A percentile compares a stretch with the other conserved stretches of the same genome.
Evolutionary conservation across 2,329 filamentous ascomycete genomes (phyloP).

Genomic region (Fusarium foetens): DNA sequence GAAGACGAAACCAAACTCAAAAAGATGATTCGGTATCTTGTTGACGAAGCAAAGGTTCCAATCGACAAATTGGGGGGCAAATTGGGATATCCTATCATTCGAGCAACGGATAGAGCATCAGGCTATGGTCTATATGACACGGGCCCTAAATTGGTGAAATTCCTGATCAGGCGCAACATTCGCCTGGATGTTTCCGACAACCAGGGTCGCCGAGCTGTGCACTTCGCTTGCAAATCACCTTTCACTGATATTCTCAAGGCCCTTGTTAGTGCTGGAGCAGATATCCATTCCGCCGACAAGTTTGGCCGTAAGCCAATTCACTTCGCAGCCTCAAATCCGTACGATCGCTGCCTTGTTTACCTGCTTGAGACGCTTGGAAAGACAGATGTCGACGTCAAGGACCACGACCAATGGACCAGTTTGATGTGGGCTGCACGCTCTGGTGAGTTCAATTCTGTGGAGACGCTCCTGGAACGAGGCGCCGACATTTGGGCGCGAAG

Average conservation of each 20-base stretch:
- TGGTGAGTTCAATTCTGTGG: rapidly evolving
- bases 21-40: not conserved
- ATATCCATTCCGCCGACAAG: not conserved
- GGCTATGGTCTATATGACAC: rapidly evolving
- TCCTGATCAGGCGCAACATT: not conserved
- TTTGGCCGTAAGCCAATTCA: not conserved
- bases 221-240: not conserved
- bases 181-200: not conserved
- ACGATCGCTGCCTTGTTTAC: rapidly evolving
- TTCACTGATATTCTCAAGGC: not conserved
- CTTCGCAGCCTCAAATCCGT: not conserved
- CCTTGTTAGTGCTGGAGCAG: not conserved
- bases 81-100: not conserved
- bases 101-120: not conserved
- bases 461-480: not conserved
- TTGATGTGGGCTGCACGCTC: not conserved
- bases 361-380: not conserved
- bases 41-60: not conserved
- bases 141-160: not conserved
- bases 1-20: not conserved
- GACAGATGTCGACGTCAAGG: not conserved
- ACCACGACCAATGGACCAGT: not conserved
- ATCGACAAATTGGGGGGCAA: not conserved
- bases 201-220: not conserved
- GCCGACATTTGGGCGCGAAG: not conserved